Conservation (phyloP, 1,139 yeast species). For the Suzukiozyma palmioleophila region DNA sequence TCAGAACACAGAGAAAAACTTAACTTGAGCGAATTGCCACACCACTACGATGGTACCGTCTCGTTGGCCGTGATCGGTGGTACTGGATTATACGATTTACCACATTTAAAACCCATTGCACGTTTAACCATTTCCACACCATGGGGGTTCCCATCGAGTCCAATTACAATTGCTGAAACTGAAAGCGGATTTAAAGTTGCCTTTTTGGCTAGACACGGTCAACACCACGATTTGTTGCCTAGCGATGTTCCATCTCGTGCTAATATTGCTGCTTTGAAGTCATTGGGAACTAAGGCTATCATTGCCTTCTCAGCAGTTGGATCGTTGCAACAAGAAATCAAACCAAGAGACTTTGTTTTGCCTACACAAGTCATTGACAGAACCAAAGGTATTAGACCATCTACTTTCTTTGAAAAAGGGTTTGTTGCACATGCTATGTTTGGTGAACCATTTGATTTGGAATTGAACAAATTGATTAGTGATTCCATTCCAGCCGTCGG, state of each 20-base stretch:
- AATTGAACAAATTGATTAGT: slow-evolving; percentile 61
- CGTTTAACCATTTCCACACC: slow-evolving; percentile 79
- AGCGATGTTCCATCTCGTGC: slow-evolving; percentile 91
- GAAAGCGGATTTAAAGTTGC: slow-evolving; percentile 81
- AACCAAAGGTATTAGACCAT: slow-evolving; percentile 89
- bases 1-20: slow-evolving; percentile 35
- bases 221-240: slow-evolving; percentile 83
- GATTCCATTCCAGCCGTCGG: slow-evolving; percentile 50
- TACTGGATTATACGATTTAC: slow-evolving; percentile 90
- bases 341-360: slow-evolving; percentile 90
- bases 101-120: slow-evolving; percentile 81
- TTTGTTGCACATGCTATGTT: slow-evolving; percentile 96
- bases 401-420: slow-evolving; percentile 88
- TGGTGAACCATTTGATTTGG: slow-evolving; percentile 91
- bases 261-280: slow-evolving; percentile 91
- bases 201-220: slow-evolving; percentile 92
- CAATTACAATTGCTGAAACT: slow-evolving; percentile 83
- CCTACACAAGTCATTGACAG: slow-evolving; percentile 96
- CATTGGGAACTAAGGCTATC: slow-evolving; percentile 79
- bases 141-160: slow-evolving; percentile 96
- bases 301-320: slow-evolving; percentile 97
- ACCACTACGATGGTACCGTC: slow-evolving; percentile 42
- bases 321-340: slow-evolving; percentile 81
- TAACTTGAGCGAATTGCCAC: slow-evolving; percentile 29
- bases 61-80: slow-evolving; percentile 92